A percentile compares a stretch with the other conserved stretches of the same genome.
Conservation (phyloP, 495 filamentous ascomycete genomes). For the Xylaria venustula region DNA sequence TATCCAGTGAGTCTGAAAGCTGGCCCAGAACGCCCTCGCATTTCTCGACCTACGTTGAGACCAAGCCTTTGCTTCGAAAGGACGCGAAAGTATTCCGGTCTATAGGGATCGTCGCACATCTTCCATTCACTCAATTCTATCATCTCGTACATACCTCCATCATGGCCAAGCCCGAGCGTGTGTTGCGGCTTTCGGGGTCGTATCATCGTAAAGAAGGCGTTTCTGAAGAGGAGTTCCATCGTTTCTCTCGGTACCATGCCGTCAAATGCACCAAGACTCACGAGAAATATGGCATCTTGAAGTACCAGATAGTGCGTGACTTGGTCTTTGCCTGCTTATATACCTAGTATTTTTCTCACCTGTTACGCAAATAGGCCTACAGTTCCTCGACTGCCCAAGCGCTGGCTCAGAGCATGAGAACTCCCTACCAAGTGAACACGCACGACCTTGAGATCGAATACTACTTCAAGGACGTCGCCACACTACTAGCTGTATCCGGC, state of each 20-base stretch:
- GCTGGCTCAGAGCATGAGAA: neutral
- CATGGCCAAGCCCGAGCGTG: conserved; percentile 4
- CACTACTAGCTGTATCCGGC: neutral
- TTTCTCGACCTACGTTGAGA: no score
- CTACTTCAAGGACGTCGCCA: conserved; percentile 3
- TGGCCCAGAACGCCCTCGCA: no score
- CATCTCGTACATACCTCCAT: neutral
- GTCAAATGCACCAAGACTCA: neutral
- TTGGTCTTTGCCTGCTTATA: neutral
- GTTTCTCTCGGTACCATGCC: neutral
- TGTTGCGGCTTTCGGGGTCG: neutral
- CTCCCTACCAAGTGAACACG: neutral
- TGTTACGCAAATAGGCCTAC: neutral
- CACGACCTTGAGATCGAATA: neutral
- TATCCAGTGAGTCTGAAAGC: no score
- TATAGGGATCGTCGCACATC: neutral
- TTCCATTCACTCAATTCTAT: neutral
- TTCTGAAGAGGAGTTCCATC: conserved; percentile 1
- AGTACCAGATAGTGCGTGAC: neutral
- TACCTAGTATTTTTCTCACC: neutral
- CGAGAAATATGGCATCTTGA: conserved; percentile 1
- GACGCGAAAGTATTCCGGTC: neutral
- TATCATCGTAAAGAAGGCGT: conserved; percentile 2
- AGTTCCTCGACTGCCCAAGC: neutral
- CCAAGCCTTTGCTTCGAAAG: neutral